Base-by-base conservation (phyloP, 2,329 filamentous ascomycete genomes). In the Berkeleyomyces basicola region DNA sequence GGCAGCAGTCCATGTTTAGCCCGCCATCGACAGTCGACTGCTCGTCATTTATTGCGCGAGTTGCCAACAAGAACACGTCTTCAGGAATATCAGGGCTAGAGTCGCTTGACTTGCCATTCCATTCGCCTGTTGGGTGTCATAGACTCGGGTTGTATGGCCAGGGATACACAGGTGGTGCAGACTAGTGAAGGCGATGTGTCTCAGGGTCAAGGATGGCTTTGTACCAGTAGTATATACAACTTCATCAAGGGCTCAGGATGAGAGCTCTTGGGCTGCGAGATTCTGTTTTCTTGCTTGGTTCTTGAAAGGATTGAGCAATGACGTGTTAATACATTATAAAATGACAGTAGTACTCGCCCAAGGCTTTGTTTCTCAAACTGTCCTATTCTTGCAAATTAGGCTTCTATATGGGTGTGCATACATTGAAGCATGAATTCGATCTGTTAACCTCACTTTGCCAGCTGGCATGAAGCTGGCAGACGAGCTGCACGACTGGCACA, bases 11-110 rank as follows among this genome's bases (percentile, higher is more conserved):
- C 55, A 6, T n/a, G 39, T 40, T 43, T 31, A 39, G 16, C 9
- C 47, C 33, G 10, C 59, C 62, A 11, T 47, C 51, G 14, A 37
- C 10, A 5, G 16, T 58, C 1, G 58, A 40, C 23, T 59, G 62
- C 40, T 59, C 57, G 9, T 55, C 57, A 36, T 57, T 57, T 51
- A 61, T 60, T 36, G 62, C 62, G 1, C 40, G 62, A 10, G 40
- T 59, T 39, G 47, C 46, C 4, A 31, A 60, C 7, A 11, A 55
- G 23, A 49, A 39, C 37, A 59, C 57, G 39, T 43, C 31, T 39
- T 59, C 57, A 5, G 57, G 23, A 6, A 59, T 59, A 43, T 59
- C 57, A 23, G 57, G 40, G 3, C 42, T 59, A n/a, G 47, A 51
- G n/a, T 51, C 47, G 11, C 33, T 51, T 10, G 16, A 51, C 14